phyloP scores from a whole-genome alignment of 352 stramenopile species.

The Phytopythium boreale region DNA sequence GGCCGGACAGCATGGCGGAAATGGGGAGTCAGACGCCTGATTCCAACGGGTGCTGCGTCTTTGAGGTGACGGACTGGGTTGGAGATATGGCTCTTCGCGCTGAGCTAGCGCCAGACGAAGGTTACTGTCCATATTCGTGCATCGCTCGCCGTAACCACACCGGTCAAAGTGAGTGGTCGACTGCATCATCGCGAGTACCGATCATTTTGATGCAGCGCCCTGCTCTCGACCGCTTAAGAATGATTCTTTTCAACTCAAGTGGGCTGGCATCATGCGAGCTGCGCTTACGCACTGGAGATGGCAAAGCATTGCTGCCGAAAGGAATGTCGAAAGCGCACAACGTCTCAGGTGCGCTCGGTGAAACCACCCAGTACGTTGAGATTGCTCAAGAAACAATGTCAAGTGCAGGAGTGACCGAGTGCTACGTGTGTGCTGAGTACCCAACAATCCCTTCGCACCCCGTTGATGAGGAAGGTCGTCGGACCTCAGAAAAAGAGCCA shows the following conservation, averaged over 20 bases:
- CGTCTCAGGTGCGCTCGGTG: neutral
- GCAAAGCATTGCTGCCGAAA: neutral
- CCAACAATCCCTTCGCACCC: neutral
- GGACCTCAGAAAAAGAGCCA: neutral
- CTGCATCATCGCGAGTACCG: constrained; percentile 1
- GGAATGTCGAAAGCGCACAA: neutral
- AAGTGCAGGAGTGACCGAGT: neutral
- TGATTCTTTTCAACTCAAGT: constrained; percentile 5
- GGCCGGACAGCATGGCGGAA: constrained; percentile 36
- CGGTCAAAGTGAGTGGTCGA: constrained; percentile 1
- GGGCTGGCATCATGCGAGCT: neutral
- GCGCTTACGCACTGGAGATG: neutral
- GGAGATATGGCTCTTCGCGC: constrained; percentile 39
- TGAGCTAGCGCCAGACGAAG: constrained; percentile 8
- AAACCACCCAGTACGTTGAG: neutral
- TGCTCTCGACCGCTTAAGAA: neutral
- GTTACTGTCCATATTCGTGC: constrained; percentile 33
- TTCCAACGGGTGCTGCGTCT: constrained; percentile 40
- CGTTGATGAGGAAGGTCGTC: neutral
- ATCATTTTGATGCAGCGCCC: constrained; percentile 26
- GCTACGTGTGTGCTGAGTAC: neutral
- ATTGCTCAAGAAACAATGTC: neutral
- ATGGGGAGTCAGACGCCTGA: constrained; percentile 27
- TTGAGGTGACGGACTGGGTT: constrained; percentile 64
- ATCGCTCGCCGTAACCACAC: constrained; percentile 13